phyloP scores from a whole-genome alignment of 306 rosid genomes.

The Fragaria vesca region DNA sequence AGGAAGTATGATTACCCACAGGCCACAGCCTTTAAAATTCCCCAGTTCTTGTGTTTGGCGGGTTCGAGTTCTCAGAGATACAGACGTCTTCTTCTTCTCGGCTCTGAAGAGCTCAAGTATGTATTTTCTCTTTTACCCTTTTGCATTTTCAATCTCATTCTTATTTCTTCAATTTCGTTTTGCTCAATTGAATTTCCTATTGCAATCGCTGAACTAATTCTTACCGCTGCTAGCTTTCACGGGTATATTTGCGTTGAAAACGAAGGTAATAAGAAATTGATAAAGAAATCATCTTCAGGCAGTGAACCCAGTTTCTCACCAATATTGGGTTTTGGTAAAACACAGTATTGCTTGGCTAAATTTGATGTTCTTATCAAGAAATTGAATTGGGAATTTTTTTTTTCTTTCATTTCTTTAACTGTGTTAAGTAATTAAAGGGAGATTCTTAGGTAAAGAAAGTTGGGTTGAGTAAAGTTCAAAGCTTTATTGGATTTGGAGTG shows the following conservation, averaged over 20 bases:
- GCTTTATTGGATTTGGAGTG: not conserved
- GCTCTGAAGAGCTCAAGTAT: not conserved
- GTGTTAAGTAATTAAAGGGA: not conserved
- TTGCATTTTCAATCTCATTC: not conserved
- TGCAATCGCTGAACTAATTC: not conserved
- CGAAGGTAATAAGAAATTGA: not conserved
- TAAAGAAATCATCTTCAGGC: not conserved
- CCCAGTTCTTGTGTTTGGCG: conserved; percentile 8
- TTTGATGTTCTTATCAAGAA: not conserved
- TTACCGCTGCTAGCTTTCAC: not conserved
- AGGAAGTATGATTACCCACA: not conserved
- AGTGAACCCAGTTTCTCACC: not conserved
- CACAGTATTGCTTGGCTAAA: not conserved
- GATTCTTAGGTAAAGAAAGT: not conserved
- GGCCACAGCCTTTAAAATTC: not conserved
- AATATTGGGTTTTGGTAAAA: not conserved
- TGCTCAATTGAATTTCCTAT: not conserved
- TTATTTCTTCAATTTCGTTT: not conserved
- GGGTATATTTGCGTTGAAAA: not conserved
- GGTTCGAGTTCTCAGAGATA: not conserved
- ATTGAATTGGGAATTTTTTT: not conserved
- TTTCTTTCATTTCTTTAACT: not conserved
- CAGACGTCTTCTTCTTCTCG: not conserved
- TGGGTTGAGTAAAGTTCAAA: not conserved
- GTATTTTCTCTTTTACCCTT: not conserved